phyloP scores from a whole-genome alignment of 139 green algal species.

The Chlorella sorokiniana region DNA sequence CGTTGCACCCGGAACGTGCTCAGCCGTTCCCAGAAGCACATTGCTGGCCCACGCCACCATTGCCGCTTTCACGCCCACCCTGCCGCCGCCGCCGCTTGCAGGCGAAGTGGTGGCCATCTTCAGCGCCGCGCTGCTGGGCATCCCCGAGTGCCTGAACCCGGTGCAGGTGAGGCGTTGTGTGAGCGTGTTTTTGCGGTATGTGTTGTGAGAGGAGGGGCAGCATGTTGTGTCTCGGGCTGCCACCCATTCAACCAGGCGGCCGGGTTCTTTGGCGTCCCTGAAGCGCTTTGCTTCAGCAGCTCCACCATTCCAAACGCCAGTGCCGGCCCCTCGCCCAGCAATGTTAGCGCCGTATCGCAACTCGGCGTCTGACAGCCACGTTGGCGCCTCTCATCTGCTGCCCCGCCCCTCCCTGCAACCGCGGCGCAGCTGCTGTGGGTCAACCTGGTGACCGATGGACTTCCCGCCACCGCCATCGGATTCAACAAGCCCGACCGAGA shows the following conservation, averaged over 20 bases:
- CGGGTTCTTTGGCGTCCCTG: not conserved
- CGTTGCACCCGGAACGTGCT: too few relatives aligned
- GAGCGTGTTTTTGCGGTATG: not conserved
- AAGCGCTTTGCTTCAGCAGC: not conserved
- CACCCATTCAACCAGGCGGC: not conserved
- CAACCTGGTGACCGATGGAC: conserved; percentile 97
- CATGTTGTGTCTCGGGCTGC: not conserved
- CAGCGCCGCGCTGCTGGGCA: conserved; percentile 84
- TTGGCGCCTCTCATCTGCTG: not conserved
- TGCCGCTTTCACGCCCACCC: not conserved
- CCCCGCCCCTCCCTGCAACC: not conserved
- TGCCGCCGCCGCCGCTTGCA: conserved; percentile 32
- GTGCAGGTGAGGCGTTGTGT: conserved; percentile 39
- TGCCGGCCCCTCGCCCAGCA: too few relatives aligned
- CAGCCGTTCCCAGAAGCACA: too few relatives aligned
- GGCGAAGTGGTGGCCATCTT: conserved; percentile 97
- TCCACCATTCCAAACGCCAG: too few relatives aligned
- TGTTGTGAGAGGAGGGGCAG: not conserved
- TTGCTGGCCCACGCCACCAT: too few relatives aligned
- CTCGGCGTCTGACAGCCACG: not conserved
- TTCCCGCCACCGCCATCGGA: conserved; percentile 94
- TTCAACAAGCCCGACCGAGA: conserved; percentile 93
- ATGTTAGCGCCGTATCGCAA: too few relatives aligned
- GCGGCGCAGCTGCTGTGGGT: conserved; percentile 92
- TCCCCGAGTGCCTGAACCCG: conserved; percentile 72